Percentiles rank a stretch among this genome's conserved stretches.
phyloP scores from a whole-genome alignment of 179 eudicot species.

The Amaranthus tricolor region DNA sequence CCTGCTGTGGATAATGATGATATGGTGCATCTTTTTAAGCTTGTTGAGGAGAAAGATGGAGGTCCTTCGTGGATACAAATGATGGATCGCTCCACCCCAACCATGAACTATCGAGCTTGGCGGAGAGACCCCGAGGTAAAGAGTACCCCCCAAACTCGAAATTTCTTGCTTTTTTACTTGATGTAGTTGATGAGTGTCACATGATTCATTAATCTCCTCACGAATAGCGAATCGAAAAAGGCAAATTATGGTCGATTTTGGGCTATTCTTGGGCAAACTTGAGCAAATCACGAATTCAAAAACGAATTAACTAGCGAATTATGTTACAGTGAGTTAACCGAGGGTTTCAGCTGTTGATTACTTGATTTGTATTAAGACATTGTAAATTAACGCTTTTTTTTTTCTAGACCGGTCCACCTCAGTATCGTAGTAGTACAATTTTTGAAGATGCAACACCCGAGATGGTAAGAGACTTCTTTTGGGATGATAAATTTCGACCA shows the following conservation, averaged over 20 bases:
- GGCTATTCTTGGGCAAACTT: neutral
- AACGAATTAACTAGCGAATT: too few relatives aligned
- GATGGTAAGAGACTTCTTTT: constrained; percentile 87
- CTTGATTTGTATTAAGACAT: constrained; percentile 1
- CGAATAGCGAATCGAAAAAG: neutral
- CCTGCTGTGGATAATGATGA: constrained; percentile 48
- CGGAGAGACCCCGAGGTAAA: constrained; percentile 73
- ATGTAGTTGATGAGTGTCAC: neutral
- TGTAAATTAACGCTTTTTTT: constrained; percentile 9
- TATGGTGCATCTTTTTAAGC: constrained; percentile 56
- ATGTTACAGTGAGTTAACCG: neutral
- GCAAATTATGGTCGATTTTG: neutral
- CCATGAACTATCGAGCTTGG: constrained; percentile 90
- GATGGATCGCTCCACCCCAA: constrained; percentile 73
- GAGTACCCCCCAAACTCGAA: neutral
- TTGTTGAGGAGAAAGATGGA: constrained; percentile 80
- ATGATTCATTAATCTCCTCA: too few relatives aligned
- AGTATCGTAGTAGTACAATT: constrained; percentile 82
- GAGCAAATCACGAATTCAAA: neutral
- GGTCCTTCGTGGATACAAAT: constrained; percentile 81
- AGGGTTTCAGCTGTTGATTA: neutral
- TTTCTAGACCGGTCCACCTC: constrained; percentile 84
- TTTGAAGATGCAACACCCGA: constrained; percentile 97
- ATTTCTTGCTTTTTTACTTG: neutral
- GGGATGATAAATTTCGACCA: constrained; percentile 88